Evolutionary conservation across 805 yeast genomes (phyloP).

Genomic region (Dipodascus geniculatus): DNA sequence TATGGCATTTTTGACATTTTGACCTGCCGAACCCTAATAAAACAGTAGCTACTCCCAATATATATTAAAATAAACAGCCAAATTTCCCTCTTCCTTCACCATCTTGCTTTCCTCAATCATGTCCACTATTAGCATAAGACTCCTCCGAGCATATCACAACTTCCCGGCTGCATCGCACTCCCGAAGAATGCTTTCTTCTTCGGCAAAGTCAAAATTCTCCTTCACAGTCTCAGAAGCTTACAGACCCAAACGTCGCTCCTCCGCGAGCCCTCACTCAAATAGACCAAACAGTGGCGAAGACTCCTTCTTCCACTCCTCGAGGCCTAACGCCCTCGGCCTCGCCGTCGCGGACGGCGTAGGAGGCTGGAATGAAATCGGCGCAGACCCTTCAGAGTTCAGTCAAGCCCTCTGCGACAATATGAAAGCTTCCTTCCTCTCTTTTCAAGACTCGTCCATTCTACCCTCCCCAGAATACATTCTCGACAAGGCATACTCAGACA

Average conservation of each 20-base stretch:
- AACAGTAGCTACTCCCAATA: no score
- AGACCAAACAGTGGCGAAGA: constrained; percentile 2
- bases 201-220: background rate
- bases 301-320: background rate
- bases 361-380: constrained; percentile 91
- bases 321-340: constrained; percentile 14
- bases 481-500: constrained; percentile 40
- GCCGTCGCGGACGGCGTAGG: constrained; percentile 82
- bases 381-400: constrained; percentile 78
- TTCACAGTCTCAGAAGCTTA: background rate
- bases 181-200: background rate
- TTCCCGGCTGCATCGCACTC: background rate
- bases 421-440: constrained; percentile 19
- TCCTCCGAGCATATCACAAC: background rate
- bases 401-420: constrained; percentile 61
- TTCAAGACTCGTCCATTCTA: constrained; percentile 6
- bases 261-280: background rate
- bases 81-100: background rate
- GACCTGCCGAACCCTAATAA: no score
- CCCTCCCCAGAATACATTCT: constrained; percentile 39
- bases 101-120: background rate
- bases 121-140: background rate
- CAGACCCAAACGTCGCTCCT: background rate
- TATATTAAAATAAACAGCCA: no score
- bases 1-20: no score